These are phyloP conservation scores for Lasiosphaeria ovina DNA, from an alignment of 495 filamentous ascomycete species.

Conservation along the genomic window DNA sequence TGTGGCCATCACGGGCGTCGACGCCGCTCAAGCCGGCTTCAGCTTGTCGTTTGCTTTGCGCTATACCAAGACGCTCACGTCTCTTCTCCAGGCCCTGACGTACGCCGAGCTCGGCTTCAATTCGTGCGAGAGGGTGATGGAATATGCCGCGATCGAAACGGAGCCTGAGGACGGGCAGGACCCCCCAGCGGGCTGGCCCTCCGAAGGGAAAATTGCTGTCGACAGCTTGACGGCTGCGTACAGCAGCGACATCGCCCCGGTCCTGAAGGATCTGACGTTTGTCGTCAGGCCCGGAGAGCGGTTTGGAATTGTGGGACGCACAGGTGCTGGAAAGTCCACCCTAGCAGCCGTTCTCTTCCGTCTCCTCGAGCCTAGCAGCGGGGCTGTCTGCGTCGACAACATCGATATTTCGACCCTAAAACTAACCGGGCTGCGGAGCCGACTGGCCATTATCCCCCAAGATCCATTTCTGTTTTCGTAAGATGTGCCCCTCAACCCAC, in stretches of 20 bases:
- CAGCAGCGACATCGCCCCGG: conserved; percentile 39
- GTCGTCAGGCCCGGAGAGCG: conserved; percentile 37
- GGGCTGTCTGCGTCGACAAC: conserved; percentile 49
- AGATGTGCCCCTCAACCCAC: background rate
- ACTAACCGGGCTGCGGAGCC: conserved; percentile 46
- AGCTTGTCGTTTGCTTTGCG: conserved; percentile 51
- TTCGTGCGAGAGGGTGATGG: conserved; percentile 39
- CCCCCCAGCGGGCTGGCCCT: conserved; percentile 45
- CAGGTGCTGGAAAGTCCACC: conserved; percentile 48
- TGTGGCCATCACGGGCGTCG: conserved; percentile 54
- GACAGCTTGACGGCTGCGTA: conserved; percentile 42
- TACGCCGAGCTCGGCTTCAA: conserved; percentile 46
- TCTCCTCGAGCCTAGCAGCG: conserved; percentile 44
- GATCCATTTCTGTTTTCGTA: conserved; percentile 52
- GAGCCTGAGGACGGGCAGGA: conserved; percentile 34
- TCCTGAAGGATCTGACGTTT: conserved; percentile 45
- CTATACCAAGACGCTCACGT: conserved; percentile 50
- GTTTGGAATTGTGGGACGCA: conserved; percentile 52
- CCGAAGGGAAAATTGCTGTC: conserved; percentile 40
- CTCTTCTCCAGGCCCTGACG: conserved; percentile 50
- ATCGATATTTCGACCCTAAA: conserved; percentile 49
- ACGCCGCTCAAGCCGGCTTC: conserved; percentile 62
- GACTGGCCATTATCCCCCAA: conserved; percentile 54
- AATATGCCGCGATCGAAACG: conserved; percentile 38
- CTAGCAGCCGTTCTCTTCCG: conserved; percentile 49